Base-by-base conservation (phyloP, 2,329 filamentous ascomycete species). In the Aspergillus bombycis region DNA sequence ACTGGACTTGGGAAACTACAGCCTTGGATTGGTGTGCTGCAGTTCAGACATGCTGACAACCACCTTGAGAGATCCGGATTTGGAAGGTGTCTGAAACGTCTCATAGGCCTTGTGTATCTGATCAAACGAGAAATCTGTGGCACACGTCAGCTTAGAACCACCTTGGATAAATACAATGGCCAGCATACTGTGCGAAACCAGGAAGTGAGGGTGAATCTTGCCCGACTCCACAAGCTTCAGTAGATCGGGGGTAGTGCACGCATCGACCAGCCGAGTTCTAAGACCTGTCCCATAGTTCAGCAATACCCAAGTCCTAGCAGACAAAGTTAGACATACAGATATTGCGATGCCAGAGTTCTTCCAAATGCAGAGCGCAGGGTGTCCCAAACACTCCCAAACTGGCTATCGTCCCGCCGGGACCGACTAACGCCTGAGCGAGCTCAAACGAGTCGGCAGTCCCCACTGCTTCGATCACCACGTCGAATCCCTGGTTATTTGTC, bases 331-430 rank as follows among this genome's bases (percentile, higher is more conserved):
- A 76, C 80, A 73, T 66, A 83, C 82, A 75, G 53, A 86, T 83
- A 67, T 87, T 87, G 64, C 80, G 79, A 62, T 80, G 75, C 86
- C 86, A 88, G 9, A 88, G 74, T 46, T 77, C 79, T 62, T 88
- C 81, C n/a, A 88, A 76, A 53, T 85, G 80, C 46, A 88, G 72
- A 60, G 82, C 76, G 0, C 82, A 85, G 56, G 80, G 82, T 21
- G 75, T 79, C 0, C 85, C 85, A 68, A 87, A 85, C 8, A 88
- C 85, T 7, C 86, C 85, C 3, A 88, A 79, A 69, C 87, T 88
- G 5, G 85, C 85, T 65, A 88, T 81, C 1, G 78, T 76, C 4
- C 85, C 86, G 1, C 85, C 85, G 0, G 82, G 75, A 0, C 82
- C 85, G 6, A 88, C 79, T 21, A 88, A 70, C 11, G 81, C 75